phyloP scores from a whole-genome alignment of 257 asterid genomes.

The Orobanche coerulescens region DNA sequence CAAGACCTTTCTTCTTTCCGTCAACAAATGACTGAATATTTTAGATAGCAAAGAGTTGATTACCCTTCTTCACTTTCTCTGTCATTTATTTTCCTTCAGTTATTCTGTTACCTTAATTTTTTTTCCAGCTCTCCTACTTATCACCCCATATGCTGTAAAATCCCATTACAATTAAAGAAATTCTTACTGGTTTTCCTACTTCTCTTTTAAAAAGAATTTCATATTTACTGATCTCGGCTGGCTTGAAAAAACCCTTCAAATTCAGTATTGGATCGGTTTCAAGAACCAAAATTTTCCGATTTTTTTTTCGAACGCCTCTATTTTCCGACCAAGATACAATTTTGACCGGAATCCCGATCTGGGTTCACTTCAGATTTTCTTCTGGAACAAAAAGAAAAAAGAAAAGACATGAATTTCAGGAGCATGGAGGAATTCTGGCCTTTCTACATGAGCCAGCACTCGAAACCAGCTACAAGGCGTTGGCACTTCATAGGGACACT shows the following conservation, averaged over 20 bases:
- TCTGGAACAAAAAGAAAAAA: too few species aligned
- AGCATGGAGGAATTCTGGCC: conserved; percentile 97
- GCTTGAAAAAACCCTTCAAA: not conserved
- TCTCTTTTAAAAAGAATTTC: conserved; percentile 8
- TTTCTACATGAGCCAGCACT: conserved; percentile 81
- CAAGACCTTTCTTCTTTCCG: conserved; percentile 14
- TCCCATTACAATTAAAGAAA: not conserved
- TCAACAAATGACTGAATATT: conserved; percentile 14
- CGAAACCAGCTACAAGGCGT: conserved; percentile 76
- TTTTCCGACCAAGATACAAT: conserved; percentile 23
- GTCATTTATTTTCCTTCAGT: conserved; percentile 13
- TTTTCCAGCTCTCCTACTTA: not conserved
- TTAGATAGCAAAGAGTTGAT: conserved; percentile 16
- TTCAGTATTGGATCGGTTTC: conserved; percentile 4
- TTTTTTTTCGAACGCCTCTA: not conserved
- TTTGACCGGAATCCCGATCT: conserved; percentile 24
- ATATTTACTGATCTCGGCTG: conserved; percentile 12
- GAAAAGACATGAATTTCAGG: conserved; percentile 60
- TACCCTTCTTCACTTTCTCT: conserved; percentile 9
- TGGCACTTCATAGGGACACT: conserved; percentile 96
- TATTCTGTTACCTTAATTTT: not conserved
- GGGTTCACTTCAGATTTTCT: conserved; percentile 20
- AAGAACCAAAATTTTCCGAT: conserved; percentile 19
- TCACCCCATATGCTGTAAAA: not conserved
- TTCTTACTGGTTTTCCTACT: not conserved